A percentile compares a stretch with the other conserved stretches of the same genome.
These are phyloP conservation scores for Trichoderma orchidacearum DNA, from an alignment of 495 filamentous ascomycete species.

Conservation along the genomic window DNA sequence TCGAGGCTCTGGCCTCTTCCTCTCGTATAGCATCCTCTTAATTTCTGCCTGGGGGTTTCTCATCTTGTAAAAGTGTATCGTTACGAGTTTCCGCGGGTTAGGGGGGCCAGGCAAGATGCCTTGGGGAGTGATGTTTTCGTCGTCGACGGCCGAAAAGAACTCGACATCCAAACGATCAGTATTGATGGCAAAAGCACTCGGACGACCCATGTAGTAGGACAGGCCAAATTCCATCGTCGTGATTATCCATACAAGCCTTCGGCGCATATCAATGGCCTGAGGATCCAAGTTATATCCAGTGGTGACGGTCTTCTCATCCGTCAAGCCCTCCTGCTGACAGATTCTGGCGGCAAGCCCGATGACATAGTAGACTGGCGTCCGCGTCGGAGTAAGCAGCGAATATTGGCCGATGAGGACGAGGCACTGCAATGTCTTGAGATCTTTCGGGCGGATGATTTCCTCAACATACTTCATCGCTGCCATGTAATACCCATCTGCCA, in stretches of 20 bases:
- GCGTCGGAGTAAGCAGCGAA: conserved; percentile 77
- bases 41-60: conserved; percentile 77
- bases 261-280: conserved; percentile 73
- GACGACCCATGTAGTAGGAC: conserved; percentile 72
- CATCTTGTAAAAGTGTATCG: conserved; percentile 91
- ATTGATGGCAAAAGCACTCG: conserved; percentile 64
- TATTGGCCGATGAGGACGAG: conserved; percentile 80
- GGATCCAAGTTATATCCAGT: conserved; percentile 41
- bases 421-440: conserved; percentile 81
- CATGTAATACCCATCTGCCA: conserved; percentile 86
- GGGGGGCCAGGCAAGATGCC: conserved; percentile 56
- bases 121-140: conserved; percentile 65
- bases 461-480: conserved; percentile 74
- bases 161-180: conserved; percentile 69
- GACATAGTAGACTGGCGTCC: conserved; percentile 82
- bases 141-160: conserved; percentile 67
- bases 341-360: conserved; percentile 74
- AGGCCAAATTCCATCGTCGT: conserved; percentile 76
- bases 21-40: conserved; percentile 67
- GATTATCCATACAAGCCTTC: conserved; percentile 76
- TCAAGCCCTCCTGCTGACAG: conserved; percentile 71
- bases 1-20: conserved; percentile 55
- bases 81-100: conserved; percentile 66
- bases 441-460: conserved; percentile 61
- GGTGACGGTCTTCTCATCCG: conserved; percentile 72